Conservation (phyloP, 306 rosid genomes). For the Citrullus mucosospermus region DNA sequence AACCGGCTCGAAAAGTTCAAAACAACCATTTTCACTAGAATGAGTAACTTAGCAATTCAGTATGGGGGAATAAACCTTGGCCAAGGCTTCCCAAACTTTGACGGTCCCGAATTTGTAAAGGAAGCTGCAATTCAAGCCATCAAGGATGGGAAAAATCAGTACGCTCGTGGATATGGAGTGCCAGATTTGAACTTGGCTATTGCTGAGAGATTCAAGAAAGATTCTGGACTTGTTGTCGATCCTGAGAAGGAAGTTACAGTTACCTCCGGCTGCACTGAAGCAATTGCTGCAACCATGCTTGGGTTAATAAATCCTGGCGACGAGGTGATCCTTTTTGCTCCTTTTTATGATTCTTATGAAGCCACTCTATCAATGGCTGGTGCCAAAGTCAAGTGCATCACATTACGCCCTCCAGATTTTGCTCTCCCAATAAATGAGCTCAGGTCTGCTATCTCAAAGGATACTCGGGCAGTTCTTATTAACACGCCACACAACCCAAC, state of each 20-base stretch:
- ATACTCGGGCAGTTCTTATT: slow-evolving; percentile 65
- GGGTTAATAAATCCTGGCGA: slow-evolving; percentile 90
- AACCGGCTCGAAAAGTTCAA: slow-evolving; percentile 87
- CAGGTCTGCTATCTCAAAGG: slow-evolving; percentile 45
- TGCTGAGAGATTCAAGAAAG: slow-evolving; percentile 74
- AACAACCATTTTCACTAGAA: slow-evolving; percentile 82
- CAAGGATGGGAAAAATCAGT: slow-evolving; percentile 78
- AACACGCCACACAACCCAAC: slow-evolving; percentile 86
- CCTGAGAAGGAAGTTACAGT: slow-evolving; percentile 79
- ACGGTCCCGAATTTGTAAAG: slow-evolving; percentile 88
- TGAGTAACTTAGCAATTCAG: slow-evolving; percentile 73
- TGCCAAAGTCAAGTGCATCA: slow-evolving; percentile 61
- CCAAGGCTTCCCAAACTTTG: slow-evolving; percentile 92
- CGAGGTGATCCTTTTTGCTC: slow-evolving; percentile 85
- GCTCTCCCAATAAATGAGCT: slow-evolving; percentile 58
- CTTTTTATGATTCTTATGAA: slow-evolving; percentile 76
- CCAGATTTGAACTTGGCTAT: slow-evolving; percentile 66
- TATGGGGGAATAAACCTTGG: slow-evolving; percentile 89
- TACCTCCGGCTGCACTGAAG: slow-evolving; percentile 87
- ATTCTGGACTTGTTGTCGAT: slow-evolving; percentile 54
- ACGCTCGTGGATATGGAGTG: slow-evolving; percentile 77
- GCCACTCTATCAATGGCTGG: slow-evolving; percentile 92
- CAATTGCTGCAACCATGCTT: slow-evolving; percentile 74
- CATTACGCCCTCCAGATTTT: slow-evolving; percentile 71
- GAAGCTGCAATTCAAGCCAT: slow-evolving; percentile 90